Conservation (phyloP, 192 early-diverging fungal genomes). For the Dissophora ornata region DNA sequence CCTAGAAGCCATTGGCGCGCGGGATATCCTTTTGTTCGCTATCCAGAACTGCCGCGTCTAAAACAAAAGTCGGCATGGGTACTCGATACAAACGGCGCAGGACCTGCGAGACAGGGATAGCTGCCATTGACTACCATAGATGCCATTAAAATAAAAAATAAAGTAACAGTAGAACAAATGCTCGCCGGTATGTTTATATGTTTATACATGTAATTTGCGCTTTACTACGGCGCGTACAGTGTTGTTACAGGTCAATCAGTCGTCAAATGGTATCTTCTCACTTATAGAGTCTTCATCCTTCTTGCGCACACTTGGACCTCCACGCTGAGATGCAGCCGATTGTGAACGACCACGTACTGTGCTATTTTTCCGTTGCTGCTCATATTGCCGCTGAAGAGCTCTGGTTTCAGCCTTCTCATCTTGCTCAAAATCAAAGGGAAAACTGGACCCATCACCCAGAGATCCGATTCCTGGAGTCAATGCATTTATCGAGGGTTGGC, state of each 20-base stretch:
- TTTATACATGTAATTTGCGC: no score
- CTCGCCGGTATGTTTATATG: no score
- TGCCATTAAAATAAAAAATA: constrained; percentile 1
- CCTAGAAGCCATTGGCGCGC: constrained; percentile 86
- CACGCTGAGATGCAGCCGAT: neutral
- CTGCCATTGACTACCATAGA: neutral
- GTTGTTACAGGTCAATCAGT: constrained; percentile 4
- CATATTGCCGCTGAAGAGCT: constrained; percentile 9
- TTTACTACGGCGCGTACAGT: no score
- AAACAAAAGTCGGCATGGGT: no score
- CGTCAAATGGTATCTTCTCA: constrained; percentile 37
- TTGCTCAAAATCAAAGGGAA: neutral
- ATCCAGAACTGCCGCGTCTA: constrained; percentile 85
- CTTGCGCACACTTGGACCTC: constrained; percentile 1
- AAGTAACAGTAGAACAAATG: neutral
- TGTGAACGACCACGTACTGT: neutral
- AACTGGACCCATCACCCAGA: neutral
- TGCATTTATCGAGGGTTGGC: constrained; percentile 22
- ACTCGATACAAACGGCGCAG: no score
- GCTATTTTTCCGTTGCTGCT: constrained; percentile 13
- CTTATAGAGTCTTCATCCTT: constrained; percentile 17
- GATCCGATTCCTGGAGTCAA: neutral
- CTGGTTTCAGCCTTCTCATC: constrained; percentile 39
- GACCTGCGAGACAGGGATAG: no score
- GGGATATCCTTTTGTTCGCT: constrained; percentile 88